These are phyloP conservation scores for Phlebiopsis gigantea DNA, from an alignment of 768 basidiomycete species.

Conservation along the genomic window DNA sequence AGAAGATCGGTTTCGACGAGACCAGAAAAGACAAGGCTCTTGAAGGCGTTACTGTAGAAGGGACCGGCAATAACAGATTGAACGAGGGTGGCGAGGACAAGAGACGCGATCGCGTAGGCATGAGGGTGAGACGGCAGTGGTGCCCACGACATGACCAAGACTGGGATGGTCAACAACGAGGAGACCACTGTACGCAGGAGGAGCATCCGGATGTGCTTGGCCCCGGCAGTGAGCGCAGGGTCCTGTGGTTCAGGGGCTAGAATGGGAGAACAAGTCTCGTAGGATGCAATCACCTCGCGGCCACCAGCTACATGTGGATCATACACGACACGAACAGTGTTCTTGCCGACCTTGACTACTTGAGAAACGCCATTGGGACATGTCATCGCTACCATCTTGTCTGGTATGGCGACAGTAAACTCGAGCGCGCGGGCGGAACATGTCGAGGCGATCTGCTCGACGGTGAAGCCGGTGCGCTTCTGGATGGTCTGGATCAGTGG, in stretches of 20 bases:
- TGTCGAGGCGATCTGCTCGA: slow-evolving; percentile 17
- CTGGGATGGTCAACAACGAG: slow-evolving; percentile 32
- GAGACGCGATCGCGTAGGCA: slow-evolving; percentile 31
- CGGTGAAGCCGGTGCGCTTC: slow-evolving; percentile 24
- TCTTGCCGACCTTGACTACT: slow-evolving; percentile 11
- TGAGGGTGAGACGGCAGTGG: slow-evolving; percentile 27
- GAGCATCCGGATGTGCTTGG: slow-evolving; percentile 28
- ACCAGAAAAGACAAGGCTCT: slow-evolving; percentile 31
- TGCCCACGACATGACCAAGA: slow-evolving; percentile 40
- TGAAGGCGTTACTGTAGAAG: slow-evolving; percentile 31
- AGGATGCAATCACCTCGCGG: slow-evolving; percentile 28
- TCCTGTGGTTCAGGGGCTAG: slow-evolving; percentile 21
- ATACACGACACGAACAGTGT: slow-evolving; percentile 16
- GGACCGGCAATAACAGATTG: slow-evolving; percentile 31
- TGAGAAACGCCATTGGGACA: slow-evolving; percentile 17
- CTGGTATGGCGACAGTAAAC: slow-evolving; percentile 4
- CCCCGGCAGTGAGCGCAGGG: slow-evolving; percentile 23
- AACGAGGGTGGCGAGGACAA: slow-evolving; percentile 34
- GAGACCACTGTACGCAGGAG: slow-evolving; percentile 27
- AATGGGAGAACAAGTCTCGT: slow-evolving; percentile 21
- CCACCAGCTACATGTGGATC: slow-evolving; percentile 24
- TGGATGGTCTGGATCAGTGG: slow-evolving; percentile 19
- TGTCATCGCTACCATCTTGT: slow-evolving; percentile 10
- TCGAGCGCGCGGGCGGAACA: slow-evolving; percentile 14
- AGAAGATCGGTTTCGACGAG: slow-evolving; percentile 35